Evolutionary conservation across 768 basidiomycete genomes (phyloP), one percentile per base, ranked within the genome.

Genomic region (Kwoniella mangroviensis): DNA sequence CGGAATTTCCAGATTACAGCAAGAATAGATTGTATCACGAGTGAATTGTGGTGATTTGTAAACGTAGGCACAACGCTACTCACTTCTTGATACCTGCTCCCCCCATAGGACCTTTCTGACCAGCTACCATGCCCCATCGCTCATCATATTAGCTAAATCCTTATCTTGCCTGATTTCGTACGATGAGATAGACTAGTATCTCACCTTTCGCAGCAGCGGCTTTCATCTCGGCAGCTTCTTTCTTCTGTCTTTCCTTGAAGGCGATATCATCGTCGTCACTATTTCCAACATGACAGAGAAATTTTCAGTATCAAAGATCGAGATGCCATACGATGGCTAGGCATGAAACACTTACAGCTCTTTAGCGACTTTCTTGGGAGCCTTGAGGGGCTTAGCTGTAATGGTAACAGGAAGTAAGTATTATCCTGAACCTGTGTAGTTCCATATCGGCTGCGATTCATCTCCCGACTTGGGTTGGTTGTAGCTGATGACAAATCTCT

Each of bases 21-120:
- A 34, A 34, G 34, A 34, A 1, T 6, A 34, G 34, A 34, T n/a
- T n/a, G n/a, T n/a, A n/a, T n/a, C n/a, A n/a, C n/a, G n/a, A n/a
- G n/a, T n/a, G n/a, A 7, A 34, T 34, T 7, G 34, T 34, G 34
- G 34, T 34, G 34, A 7, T 34, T 34, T 34, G 9, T 4, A 6
- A 34, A 34, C 13, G 19, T 43, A 43, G 7, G 12, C 13, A 11
- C 11, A 17, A 21, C 7, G 15, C 49, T 40, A 73, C 79, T 67
- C 57, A 80, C 79, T 80, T 80, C 71, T 80, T 80, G 75, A 80
- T 78, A 68, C 79, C 79, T 3, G 65, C 71, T 24, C 79, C 77
- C 58, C 73, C 74, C 74, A 80, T 73, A 10, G 77, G 79, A 21
- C 79, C 79, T 54, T 75, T 75, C 41, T 70, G 51, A 43, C 61